These are phyloP conservation scores for Heracleum sosnowskyi DNA, from an alignment of 129 eudicot genomes.

Conservation along the genomic window DNA sequence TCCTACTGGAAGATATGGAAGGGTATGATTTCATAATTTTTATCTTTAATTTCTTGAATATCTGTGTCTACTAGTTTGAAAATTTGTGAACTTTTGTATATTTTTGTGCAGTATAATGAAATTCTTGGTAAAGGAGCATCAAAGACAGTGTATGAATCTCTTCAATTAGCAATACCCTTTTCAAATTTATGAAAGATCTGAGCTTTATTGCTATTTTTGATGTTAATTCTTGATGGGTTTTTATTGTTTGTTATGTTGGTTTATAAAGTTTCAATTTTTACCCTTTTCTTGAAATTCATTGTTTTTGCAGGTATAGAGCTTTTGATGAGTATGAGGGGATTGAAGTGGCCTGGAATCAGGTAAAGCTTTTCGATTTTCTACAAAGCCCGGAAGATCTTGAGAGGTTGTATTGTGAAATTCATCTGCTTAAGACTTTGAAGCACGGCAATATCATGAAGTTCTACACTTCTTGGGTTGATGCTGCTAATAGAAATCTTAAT, in stretches of 20 bases:
- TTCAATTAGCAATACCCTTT: slow-evolving; percentile 6
- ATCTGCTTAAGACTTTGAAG: slow-evolving; percentile 79
- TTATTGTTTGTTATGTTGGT: neutral
- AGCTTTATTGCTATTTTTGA: neutral
- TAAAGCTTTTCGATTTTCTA: slow-evolving; percentile 69
- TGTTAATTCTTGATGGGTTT: neutral
- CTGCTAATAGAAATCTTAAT: slow-evolving; percentile 67
- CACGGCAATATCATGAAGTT: slow-evolving; percentile 90
- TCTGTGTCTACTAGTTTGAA: neutral
- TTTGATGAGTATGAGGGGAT: slow-evolving; percentile 97
- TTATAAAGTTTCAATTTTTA: neutral
- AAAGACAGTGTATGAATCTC: slow-evolving; percentile 69
- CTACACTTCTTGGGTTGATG: slow-evolving; percentile 95
- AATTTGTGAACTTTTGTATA: neutral
- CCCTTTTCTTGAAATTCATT: neutral
- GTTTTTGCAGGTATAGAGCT: slow-evolving; percentile 53
- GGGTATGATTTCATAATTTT: slow-evolving; percentile 38
- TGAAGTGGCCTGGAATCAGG: slow-evolving; percentile 98
- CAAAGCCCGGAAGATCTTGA: slow-evolving; percentile 93
- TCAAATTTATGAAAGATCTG: slow-evolving; percentile 2
- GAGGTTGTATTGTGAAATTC: slow-evolving; percentile 76
- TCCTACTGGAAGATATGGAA: slow-evolving; percentile 95
- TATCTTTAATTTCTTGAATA: neutral
- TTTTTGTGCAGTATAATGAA: slow-evolving; percentile 61
- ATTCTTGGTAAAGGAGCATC: slow-evolving; percentile 95